Base-by-base conservation (phyloP, 2,329 filamentous ascomycete species). In the Colletotrichum sansevieriae region DNA sequence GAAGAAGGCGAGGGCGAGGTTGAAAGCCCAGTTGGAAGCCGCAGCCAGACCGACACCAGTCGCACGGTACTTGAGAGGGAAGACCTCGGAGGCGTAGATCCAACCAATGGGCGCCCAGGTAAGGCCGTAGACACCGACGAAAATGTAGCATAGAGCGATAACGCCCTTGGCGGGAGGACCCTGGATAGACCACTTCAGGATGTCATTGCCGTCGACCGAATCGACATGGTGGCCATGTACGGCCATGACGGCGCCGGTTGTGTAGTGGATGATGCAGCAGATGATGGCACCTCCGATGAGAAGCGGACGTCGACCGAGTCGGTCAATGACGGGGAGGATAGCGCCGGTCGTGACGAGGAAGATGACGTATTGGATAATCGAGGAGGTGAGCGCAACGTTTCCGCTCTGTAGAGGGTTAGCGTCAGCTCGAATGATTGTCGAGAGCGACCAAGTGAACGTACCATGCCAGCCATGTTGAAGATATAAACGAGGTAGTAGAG, bases 401-500 rank as follows among this genome's bases (percentile, higher is more conserved):
- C 75, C 75, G 6, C 65, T 71, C 72, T 75, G 44, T 4, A 20
- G 39, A 54, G 33, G 13, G 51, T 55, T 39, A 55, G 51, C 43
- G 8, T 13, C 15, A 9, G 15, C 8, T 9, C 4, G 52, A 15
- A 13, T 71, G 13, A 71, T 41, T 12, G 33, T 20, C 3, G 33
- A 13, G 2, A n/a, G 20, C 7, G 12, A 29, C 29, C 1, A 39
- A 7, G 35, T 12, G 12, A 15, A 20, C 58, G 55, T 20, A 70
- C 68, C 74, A 89, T 83, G 47, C 83, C 83, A 9, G 87, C 87
- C 88, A 90, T 89, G 52, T 84, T 80, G 72, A 90, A 90, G 69
- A 90, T 85, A 70, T 89, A 90, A 0, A 89, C 84, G 67, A 90
- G 85, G 69, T 90, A 90, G 74, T 89, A 88, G 64, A 87, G 82